Evolutionary conservation across 2,329 filamentous ascomycete genomes (phyloP).

Genomic region (Arthrobotrys entomopaga): DNA sequence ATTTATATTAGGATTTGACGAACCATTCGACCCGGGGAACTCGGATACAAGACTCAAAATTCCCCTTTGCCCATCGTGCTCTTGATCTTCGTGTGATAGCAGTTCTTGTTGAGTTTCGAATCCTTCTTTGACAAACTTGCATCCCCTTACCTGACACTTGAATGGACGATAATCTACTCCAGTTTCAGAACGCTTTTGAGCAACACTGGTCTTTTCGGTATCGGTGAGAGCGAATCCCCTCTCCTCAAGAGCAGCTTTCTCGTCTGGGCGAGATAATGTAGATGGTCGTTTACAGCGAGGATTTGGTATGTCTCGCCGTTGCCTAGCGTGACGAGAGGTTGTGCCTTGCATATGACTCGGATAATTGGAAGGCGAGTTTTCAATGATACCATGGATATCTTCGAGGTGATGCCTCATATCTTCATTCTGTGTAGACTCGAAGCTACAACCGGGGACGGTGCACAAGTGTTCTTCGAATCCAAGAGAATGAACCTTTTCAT

Average conservation of each 20-base stretch:
- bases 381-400: conserved; percentile 49
- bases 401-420: conserved; percentile 50
- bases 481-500: conserved; percentile 43
- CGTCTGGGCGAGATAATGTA: conserved; percentile 18
- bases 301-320: conserved; percentile 17
- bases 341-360: conserved; percentile 1
- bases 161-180: conserved; percentile 47
- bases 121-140: conserved; percentile 53
- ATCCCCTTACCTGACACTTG: conserved; percentile 46
- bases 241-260: conserved; percentile 29
- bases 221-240: conserved; percentile 14
- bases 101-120: conserved; percentile 52
- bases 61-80: conserved; percentile 42
- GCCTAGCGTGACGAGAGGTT: background rate
- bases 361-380: conserved; percentile 18
- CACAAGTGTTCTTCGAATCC: conserved; percentile 52
- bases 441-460: conserved; percentile 21
- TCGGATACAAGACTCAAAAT: conserved; percentile 23
- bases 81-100: conserved; percentile 42
- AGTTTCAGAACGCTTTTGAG: conserved; percentile 12
- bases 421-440: conserved; percentile 41
- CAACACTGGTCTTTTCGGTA: conserved; percentile 20
- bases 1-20: background rate
- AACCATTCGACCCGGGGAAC: conserved; percentile 16
- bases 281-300: conserved; percentile 32